Percentiles rank a stretch among this genome's conserved stretches.
Evolutionary conservation across 805 yeast species (phyloP).

Genomic region (Spathaspora passalidarum): DNA sequence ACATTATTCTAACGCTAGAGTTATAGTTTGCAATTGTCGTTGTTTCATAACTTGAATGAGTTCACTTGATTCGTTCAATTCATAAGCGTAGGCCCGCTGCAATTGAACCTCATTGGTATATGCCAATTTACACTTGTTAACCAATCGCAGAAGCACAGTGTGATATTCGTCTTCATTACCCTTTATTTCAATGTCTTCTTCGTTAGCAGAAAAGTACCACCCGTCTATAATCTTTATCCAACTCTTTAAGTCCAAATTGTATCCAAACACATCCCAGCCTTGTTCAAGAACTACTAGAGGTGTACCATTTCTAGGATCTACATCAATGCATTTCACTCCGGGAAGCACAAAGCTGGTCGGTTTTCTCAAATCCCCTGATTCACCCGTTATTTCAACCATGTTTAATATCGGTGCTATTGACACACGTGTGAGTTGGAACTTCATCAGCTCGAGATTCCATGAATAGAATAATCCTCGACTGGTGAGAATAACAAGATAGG

Average conservation of each 20-base stretch:
- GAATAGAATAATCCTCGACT: conserved; percentile 48
- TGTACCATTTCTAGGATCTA: conserved; percentile 34
- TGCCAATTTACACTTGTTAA: conserved; percentile 2
- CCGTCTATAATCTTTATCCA: conserved; percentile 52
- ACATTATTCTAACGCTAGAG: no score
- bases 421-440: conserved; percentile 23
- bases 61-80: background rate
- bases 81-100: conserved; percentile 5
- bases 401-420: conserved; percentile 56
- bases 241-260: conserved; percentile 34
- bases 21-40: background rate
- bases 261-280: conserved; percentile 37
- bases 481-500: conserved; percentile 43
- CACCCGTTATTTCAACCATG: conserved; percentile 14
- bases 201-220: conserved; percentile 26
- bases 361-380: conserved; percentile 7
- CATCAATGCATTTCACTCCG: conserved; percentile 24
- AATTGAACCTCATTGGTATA: conserved; percentile 4
- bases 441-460: conserved; percentile 45
- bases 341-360: conserved; percentile 11
- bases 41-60: background rate
- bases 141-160: background rate
- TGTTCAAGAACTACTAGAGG: conserved; percentile 41
- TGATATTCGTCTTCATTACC: background rate
- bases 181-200: background rate